A percentile compares a stretch with the other conserved stretches of the same genome.
Evolutionary conservation across 2,329 filamentous ascomycete species (phyloP).

Genomic region (Penicillium nordicum): DNA sequence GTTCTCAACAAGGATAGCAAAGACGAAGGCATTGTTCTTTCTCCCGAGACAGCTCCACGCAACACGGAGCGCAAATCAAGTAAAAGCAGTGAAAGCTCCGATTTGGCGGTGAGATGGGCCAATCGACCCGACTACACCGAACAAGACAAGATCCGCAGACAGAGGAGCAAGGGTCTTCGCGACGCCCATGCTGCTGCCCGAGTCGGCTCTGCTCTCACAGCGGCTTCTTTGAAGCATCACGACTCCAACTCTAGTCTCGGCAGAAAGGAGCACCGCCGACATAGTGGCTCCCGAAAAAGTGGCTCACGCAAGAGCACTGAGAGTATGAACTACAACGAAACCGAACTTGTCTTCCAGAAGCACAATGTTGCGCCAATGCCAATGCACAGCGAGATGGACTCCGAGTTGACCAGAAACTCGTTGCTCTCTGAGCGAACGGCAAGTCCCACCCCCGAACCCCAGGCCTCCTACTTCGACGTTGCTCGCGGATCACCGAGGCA

Average conservation of each 20-base stretch:
- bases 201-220: conserved; percentile 57
- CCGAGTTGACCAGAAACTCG: conserved; percentile 82
- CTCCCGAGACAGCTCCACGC: conserved; percentile 50
- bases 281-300: conserved; percentile 39
- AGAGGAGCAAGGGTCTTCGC: conserved; percentile 54
- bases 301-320: conserved; percentile 32
- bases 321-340: conserved; percentile 50
- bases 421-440: conserved; percentile 80
- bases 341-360: conserved; percentile 51
- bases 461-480: conserved; percentile 61
- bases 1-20: conserved; percentile 57
- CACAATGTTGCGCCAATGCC: conserved; percentile 77
- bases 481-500: conserved; percentile 54
- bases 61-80: conserved; percentile 54
- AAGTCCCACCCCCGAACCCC: conserved; percentile 65
- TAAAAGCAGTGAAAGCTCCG: conserved; percentile 49
- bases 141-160: conserved; percentile 52
- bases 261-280: conserved; percentile 29
- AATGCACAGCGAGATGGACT: conserved; percentile 78
- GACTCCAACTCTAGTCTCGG: conserved; percentile 61
- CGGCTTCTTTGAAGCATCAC: conserved; percentile 61
- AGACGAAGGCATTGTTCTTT: conserved; percentile 57
- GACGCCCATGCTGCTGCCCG: conserved; percentile 56
- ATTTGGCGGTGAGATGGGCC: conserved; percentile 44
- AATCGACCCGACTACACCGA: conserved; percentile 49